These are phyloP conservation scores for Solanum pinnatisectum DNA, from an alignment of 257 asterid species.

Conservation along the genomic window DNA sequence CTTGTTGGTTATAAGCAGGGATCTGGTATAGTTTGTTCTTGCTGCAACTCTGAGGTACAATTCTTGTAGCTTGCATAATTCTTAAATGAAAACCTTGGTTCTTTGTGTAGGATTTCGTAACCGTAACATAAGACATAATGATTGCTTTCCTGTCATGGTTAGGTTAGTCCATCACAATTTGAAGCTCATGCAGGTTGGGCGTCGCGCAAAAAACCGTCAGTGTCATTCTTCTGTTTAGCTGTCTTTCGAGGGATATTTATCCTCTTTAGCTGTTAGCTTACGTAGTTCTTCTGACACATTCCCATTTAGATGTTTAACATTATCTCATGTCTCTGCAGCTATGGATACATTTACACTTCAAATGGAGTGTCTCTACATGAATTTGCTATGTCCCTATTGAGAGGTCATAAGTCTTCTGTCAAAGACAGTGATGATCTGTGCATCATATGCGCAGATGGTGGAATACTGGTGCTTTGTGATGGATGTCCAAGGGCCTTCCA, in stretches of 20 bases:
- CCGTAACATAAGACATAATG: neutral
- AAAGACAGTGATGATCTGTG: slow-evolving; percentile 83
- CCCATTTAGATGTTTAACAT: neutral
- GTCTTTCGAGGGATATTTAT: neutral
- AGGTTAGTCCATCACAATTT: slow-evolving; percentile 95
- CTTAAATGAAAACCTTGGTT: neutral
- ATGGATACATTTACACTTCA: slow-evolving; percentile 54
- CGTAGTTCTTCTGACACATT: neutral
- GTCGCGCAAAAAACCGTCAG: slow-evolving; percentile 93
- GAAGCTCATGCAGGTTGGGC: slow-evolving; percentile 99
- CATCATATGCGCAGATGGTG: slow-evolving; percentile 98
- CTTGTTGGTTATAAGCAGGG: slow-evolving; percentile 88
- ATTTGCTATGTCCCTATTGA: slow-evolving; percentile 63
- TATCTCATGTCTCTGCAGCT: neutral
- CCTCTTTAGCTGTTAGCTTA: slow-evolving; percentile 6
- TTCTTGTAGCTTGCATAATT: slow-evolving; percentile 1
- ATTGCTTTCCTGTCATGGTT: slow-evolving; percentile 22
- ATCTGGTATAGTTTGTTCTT: slow-evolving; percentile 68
- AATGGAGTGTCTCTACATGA: slow-evolving; percentile 98
- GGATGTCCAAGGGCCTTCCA: slow-evolving; percentile 99
- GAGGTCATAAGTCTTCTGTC: slow-evolving; percentile 61
- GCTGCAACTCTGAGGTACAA: slow-evolving; percentile 83
- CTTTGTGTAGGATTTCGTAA: neutral
- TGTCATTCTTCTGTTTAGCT: slow-evolving; percentile 7
- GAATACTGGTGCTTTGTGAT: slow-evolving; percentile 93